phyloP scores from a whole-genome alignment of 495 filamentous ascomycete genomes.

The Apodospora peruviana region DNA sequence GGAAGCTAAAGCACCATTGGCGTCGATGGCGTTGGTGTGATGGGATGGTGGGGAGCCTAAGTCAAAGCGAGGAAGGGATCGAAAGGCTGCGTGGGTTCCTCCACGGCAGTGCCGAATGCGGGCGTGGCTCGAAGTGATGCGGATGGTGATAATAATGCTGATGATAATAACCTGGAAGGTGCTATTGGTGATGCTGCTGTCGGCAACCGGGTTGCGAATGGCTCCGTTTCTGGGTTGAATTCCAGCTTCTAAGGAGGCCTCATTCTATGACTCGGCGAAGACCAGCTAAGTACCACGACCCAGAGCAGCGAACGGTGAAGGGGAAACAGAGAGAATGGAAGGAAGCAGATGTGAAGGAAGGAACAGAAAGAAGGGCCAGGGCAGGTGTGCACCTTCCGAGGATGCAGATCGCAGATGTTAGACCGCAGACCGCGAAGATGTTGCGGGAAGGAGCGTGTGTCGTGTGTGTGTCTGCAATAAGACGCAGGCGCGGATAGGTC shows the following conservation, averaged over 20 bases:
- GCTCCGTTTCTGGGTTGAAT: too few relatives aligned
- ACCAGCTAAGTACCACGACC: too few relatives aligned
- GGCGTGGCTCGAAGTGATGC: neutral
- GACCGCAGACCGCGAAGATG: too few relatives aligned
- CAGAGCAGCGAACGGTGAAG: too few relatives aligned
- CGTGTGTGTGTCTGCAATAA: neutral
- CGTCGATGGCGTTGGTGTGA: neutral
- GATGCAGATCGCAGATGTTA: too few relatives aligned
- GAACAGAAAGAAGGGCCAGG: too few relatives aligned
- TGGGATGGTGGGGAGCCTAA: neutral
- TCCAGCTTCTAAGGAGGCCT: too few relatives aligned
- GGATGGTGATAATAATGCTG: neutral
- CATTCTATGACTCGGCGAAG: too few relatives aligned
- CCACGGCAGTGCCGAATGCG: neutral
- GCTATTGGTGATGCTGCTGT: neutral
- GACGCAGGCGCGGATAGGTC: neutral
- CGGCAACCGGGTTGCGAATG: too few relatives aligned
- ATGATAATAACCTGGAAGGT: neutral
- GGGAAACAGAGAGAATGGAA: too few relatives aligned
- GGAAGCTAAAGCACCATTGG: neutral
- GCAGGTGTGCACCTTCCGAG: too few relatives aligned
- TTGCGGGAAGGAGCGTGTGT: neutral
- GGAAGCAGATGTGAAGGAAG: too few relatives aligned
- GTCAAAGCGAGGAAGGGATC: neutral
- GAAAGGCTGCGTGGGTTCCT: neutral